Percentiles rank a stretch among this genome's conserved stretches.
phyloP scores from a whole-genome alignment of 2,329 filamentous ascomycete species.

The Xylaria sp. region DNA sequence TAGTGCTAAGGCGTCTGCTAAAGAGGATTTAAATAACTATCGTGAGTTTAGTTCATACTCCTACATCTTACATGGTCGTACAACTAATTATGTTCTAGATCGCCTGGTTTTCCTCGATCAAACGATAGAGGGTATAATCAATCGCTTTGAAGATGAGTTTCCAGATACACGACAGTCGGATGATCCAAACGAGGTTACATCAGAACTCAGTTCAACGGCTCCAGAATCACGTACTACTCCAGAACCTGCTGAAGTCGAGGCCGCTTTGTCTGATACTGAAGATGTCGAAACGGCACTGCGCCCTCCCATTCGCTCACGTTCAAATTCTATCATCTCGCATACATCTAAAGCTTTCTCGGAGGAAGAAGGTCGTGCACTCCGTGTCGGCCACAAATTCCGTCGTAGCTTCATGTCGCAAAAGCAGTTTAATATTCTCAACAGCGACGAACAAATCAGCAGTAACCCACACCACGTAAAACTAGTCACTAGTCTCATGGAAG shows the following conservation, averaged over 20 bases:
- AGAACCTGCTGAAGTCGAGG: conserved; percentile 53
- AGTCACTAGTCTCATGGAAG: conserved; percentile 72
- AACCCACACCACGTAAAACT: conserved; percentile 64
- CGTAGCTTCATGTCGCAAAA: conserved; percentile 63
- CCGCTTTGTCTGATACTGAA: conserved; percentile 60
- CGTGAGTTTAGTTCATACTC: conserved; percentile 65
- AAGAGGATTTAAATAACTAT: conserved; percentile 77
- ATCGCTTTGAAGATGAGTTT: conserved; percentile 95
- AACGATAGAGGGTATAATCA: conserved; percentile 90
- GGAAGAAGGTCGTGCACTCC: conserved; percentile 67
- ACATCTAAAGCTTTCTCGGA: conserved; percentile 64
- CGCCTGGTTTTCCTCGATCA: conserved; percentile 87
- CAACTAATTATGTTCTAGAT: conserved; percentile 59
- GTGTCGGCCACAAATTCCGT: conserved; percentile 68
- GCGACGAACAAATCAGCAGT: conserved; percentile 61
- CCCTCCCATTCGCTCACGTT: conserved; percentile 59
- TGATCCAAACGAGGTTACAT: conserved; percentile 45
- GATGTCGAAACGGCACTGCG: conserved; percentile 60
- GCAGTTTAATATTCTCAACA: conserved; percentile 62
- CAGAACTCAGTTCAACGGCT: conserved; percentile 41
- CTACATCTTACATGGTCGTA: neutral
- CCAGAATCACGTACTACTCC: conserved; percentile 46
- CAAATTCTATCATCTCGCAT: conserved; percentile 63
- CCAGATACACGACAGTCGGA: conserved; percentile 78
- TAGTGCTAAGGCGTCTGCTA: conserved; percentile 74